Base-by-base conservation (phyloP, 179 eudicot species). In the Heliamphora pulchella region DNA sequence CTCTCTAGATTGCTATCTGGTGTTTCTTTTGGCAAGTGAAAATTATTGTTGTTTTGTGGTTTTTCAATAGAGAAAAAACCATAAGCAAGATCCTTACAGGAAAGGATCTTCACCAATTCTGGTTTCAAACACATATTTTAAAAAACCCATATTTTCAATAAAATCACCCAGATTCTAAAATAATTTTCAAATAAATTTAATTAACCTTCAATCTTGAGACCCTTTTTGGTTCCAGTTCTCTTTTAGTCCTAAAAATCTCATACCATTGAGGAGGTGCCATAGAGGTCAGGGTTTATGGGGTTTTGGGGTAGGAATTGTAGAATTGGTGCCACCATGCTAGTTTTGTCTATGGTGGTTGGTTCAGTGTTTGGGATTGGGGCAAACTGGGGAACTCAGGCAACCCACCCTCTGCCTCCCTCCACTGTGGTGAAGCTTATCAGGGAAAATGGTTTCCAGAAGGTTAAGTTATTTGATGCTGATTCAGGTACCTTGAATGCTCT, bases 341-440 rank as follows among this genome's bases (percentile, higher is more conserved):
- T 70, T 41, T 39, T 77, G 57, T 2, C 55, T 63, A 55, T 74
- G 73, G 64, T 41, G 74, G 67, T 74, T 55, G 76, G 83, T 41
- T 68, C 69, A 20, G 83, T 81, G 74, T 57, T 2, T 55, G 83
- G 83, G 70, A 75, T 76, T 53, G 91, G 89, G 39, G 91, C 85
- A 31, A 89, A 89, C 73, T 89, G 91, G 91, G 91, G 91, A 39
- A 88, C 91, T 0, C 86, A 86, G 62, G 82, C 89, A 20, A 80
- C 80, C 10, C 91, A 88, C 55, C 87, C 82, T 57, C 82, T 89
- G 54, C 85, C 85, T 2, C 80, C 86, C 2, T 2, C 81, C 47
- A 84, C 58, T 0, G 88, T 89, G 13, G 89, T 89, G 54, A 72
- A 77, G 83, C n/a, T 88, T 83, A 74, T 88, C 6, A 88, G 63